Conservation (phyloP, 75 land plant genomes). For the Picea glauca region DNA sequence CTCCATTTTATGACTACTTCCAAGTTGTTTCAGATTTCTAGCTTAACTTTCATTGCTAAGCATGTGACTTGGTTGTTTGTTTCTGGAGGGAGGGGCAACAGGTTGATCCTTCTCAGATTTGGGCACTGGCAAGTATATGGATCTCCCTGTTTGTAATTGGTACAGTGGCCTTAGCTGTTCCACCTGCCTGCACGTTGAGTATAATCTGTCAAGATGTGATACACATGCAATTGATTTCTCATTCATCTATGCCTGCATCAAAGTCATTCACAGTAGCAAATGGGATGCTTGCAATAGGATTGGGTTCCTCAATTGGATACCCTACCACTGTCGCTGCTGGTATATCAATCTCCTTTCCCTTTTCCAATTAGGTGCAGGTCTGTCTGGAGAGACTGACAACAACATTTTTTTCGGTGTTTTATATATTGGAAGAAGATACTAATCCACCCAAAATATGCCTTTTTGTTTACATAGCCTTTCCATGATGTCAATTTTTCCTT, state of each 20-base stretch:
- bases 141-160: conserved; percentile 58
- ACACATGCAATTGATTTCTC: conserved; percentile 12
- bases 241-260: conserved; percentile 16
- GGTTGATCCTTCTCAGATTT: conserved; percentile 84
- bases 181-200: conserved; percentile 38
- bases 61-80: conserved; percentile 35
- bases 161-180: conserved; percentile 40
- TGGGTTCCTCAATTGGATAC: conserved; percentile 63
- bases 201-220: conserved; percentile 39
- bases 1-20: neutral
- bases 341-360: conserved; percentile 12
- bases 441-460: too few species aligned
- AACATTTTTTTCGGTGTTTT: neutral
- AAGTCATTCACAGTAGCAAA: conserved; percentile 33
- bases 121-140: conserved; percentile 76
- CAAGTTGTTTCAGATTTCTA: neutral
- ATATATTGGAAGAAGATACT: too few species aligned
- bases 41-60: conserved; percentile 18
- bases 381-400: neutral
- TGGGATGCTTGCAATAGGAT: conserved; percentile 36
- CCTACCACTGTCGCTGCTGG: conserved; percentile 79
- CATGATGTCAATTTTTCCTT: too few species aligned
- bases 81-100: conserved; percentile 51
- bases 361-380: neutral
- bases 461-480: too few species aligned